These are phyloP conservation scores for Alternaria gaisen DNA, from an alignment of 2,329 filamentous ascomycete species.

Conservation along the genomic window DNA sequence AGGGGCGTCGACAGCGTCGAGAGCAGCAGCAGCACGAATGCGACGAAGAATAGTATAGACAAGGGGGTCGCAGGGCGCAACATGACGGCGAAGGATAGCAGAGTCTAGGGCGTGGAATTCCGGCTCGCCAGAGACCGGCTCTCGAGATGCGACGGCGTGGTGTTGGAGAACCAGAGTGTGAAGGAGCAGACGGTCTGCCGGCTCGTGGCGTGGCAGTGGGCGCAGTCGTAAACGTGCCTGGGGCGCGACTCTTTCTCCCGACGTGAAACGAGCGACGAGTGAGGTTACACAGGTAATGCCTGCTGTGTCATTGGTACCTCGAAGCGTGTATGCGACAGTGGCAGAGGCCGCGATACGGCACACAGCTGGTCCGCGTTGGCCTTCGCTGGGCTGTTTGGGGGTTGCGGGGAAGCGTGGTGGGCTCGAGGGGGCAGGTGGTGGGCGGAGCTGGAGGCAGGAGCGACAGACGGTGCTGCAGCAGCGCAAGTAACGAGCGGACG, in stretches of 20 bases:
- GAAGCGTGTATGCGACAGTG: conserved; percentile 17
- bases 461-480: conserved; percentile 7
- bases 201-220: conserved; percentile 9
- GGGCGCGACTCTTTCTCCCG: conserved; percentile 30
- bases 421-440: conserved; percentile 5
- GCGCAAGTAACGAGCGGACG: conserved; percentile 12
- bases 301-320: conserved; percentile 40
- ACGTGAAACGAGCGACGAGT: conserved; percentile 44
- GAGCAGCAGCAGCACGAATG: conserved; percentile 85
- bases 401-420: conserved; percentile 26
- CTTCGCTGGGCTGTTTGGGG: conserved; percentile 16
- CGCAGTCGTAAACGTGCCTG: conserved; percentile 35
- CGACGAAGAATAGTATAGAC: conserved; percentile 81
- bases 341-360: conserved; percentile 18
- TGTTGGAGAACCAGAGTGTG: conserved; percentile 18
- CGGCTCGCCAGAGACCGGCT: conserved; percentile 45
- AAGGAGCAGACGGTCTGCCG: conserved; percentile 9
- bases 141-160: conserved; percentile 32
- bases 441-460: conserved; percentile 20
- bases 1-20: conserved; percentile 92
- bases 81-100: conserved; percentile 64
- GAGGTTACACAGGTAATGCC: conserved; percentile 34
- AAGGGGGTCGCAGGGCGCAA: conserved; percentile 92
- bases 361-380: conserved; percentile 19
- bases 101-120: conserved; percentile 30